These are phyloP conservation scores for Sporobolomyces pararoseus DNA, from an alignment of 768 basidiomycete genomes.

Conservation along the genomic window DNA sequence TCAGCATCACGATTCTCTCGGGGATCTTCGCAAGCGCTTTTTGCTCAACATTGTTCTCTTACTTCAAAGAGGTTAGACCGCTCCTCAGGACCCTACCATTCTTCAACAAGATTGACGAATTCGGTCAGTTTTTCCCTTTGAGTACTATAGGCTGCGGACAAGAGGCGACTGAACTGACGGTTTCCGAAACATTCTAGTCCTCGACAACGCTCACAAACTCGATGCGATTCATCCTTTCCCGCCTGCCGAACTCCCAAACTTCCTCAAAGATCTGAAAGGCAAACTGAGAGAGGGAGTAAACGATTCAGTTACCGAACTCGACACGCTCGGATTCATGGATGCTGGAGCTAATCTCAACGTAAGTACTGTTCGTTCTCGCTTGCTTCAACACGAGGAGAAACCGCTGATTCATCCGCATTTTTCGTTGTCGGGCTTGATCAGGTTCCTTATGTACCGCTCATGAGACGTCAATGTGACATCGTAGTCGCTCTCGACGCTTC, in stretches of 20 bases:
- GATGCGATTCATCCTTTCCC: conserved; percentile 47
- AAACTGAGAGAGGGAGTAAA: conserved; percentile 40
- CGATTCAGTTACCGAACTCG: conserved; percentile 38
- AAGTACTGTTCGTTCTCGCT: conserved; percentile 40
- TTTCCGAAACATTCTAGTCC: conserved; percentile 19
- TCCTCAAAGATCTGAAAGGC: conserved; percentile 45
- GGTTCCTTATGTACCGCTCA: conserved; percentile 13
- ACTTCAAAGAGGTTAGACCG: conserved; percentile 48
- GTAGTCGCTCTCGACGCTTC: conserved; percentile 36
- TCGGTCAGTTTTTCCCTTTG: conserved; percentile 16
- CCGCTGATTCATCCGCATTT: too few relatives aligned
- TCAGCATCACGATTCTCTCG: conserved; percentile 47
- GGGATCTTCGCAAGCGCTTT: conserved; percentile 49
- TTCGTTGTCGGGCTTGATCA: too few relatives aligned
- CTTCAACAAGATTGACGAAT: conserved; percentile 26
- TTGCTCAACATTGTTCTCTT: conserved; percentile 45
- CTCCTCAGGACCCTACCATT: conserved; percentile 42
- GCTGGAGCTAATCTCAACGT: conserved; percentile 48
- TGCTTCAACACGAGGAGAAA: too few relatives aligned
- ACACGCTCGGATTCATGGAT: conserved; percentile 48
- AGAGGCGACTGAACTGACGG: neutral
- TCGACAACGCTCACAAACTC: conserved; percentile 43
- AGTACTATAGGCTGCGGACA: too few relatives aligned
- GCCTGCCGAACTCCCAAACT: conserved; percentile 48
- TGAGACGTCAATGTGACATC: conserved; percentile 14